A percentile compares a stretch with the other conserved stretches of the same genome.
These are phyloP conservation scores for Setomelanomma holmii DNA, from an alignment of 2,329 filamentous ascomycete genomes.

Conservation along the genomic window DNA sequence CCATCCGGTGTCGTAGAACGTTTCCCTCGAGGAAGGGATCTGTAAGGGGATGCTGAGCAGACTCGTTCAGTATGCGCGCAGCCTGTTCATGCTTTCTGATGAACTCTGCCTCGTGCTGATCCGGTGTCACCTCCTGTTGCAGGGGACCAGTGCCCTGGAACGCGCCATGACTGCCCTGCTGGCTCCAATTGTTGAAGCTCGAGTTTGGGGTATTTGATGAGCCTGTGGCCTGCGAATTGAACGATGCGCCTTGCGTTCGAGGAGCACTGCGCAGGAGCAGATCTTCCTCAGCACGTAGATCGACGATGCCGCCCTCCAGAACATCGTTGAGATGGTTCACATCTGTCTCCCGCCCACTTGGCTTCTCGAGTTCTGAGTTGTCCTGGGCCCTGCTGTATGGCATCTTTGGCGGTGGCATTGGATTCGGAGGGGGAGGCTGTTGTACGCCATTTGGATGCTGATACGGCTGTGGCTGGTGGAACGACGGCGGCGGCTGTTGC, in stretches of 20 bases:
- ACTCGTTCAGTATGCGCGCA: constrained; percentile 66
- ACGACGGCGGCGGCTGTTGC: constrained; percentile 40
- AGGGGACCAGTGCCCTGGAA: constrained; percentile 49
- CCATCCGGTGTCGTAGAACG: constrained; percentile 61
- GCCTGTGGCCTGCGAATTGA: constrained; percentile 46
- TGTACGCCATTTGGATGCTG: constrained; percentile 36
- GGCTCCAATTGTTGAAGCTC: constrained; percentile 56
- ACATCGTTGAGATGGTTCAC: constrained; percentile 83
- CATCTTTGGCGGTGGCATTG: constrained; percentile 70
- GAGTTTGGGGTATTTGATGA: constrained; percentile 50
- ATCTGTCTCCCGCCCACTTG: constrained; percentile 63
- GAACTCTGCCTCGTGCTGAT: constrained; percentile 70
- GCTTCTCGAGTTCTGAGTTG: constrained; percentile 55
- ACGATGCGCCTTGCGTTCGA: constrained; percentile 57
- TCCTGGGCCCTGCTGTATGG: constrained; percentile 58
- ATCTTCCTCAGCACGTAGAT: constrained; percentile 85
- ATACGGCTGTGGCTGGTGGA: constrained; percentile 62
- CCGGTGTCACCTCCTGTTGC: constrained; percentile 67
- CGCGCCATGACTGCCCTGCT: constrained; percentile 45
- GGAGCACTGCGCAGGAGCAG: constrained; percentile 74
- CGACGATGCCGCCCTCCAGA: constrained; percentile 82
- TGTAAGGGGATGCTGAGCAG: constrained; percentile 72
- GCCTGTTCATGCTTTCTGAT: constrained; percentile 72
- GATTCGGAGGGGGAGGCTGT: constrained; percentile 35
- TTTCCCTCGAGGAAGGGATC: constrained; percentile 76